These are phyloP conservation scores for Aureobasidium sp. DNA, from an alignment of 2,329 filamentous ascomycete species.

Conservation along the genomic window DNA sequence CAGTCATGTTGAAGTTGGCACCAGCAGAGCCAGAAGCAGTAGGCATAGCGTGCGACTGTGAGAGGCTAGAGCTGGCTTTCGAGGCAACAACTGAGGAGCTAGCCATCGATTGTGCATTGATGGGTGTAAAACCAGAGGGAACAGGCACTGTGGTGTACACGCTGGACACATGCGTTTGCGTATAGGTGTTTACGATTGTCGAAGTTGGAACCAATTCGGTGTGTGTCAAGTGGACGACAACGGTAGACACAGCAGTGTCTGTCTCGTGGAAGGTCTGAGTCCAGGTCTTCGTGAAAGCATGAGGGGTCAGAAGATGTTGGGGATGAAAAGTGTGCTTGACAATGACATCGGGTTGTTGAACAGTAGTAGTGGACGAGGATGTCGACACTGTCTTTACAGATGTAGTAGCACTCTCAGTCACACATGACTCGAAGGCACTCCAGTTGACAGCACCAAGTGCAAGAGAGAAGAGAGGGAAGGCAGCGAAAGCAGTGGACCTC, in stretches of 20 bases:
- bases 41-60: background rate
- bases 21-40: background rate
- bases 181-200: background rate
- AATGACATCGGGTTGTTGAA: background rate
- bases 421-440: slow-evolving; percentile 5
- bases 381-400: slow-evolving; percentile 3
- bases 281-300: background rate
- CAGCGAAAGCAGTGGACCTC: background rate
- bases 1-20: background rate
- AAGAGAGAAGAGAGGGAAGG: slow-evolving; percentile 5
- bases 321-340: slow-evolving; percentile 5
- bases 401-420: slow-evolving; percentile 1
- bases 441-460: slow-evolving; percentile 7
- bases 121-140: background rate
- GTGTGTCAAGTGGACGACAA: background rate
- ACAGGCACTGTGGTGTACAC: background rate
- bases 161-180: background rate
- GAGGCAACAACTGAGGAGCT: background rate
- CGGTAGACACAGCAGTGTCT: background rate
- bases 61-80: background rate
- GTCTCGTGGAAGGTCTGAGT: background rate
- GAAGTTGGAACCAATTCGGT: background rate
- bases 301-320: background rate
- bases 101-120: background rate
- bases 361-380: background rate